Conservation (phyloP, 2,329 filamentous ascomycete genomes). For the Trichothecium sympodiale region DNA sequence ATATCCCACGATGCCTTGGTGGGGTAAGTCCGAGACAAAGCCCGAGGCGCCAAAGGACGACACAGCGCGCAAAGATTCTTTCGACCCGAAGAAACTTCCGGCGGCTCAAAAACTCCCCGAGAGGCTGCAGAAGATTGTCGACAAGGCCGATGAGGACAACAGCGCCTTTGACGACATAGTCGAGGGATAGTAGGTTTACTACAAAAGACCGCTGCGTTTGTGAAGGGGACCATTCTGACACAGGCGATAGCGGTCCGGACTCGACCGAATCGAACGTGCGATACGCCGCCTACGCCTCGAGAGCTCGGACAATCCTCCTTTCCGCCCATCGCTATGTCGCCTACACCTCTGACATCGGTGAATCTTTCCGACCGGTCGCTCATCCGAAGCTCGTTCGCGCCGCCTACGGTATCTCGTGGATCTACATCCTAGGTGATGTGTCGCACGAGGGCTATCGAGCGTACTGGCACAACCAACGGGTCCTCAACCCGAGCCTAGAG, state of each 20-base stretch:
- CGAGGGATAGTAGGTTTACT: slow-evolving; percentile 70
- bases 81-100: slow-evolving; percentile 36
- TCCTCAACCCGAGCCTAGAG: slow-evolving; percentile 56
- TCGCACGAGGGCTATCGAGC: slow-evolving; percentile 90
- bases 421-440: slow-evolving; percentile 85
- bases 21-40: slow-evolving; percentile 20
- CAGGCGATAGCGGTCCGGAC: slow-evolving; percentile 37
- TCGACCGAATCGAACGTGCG: slow-evolving; percentile 77
- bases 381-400: slow-evolving; percentile 71
- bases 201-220: too few species aligned
- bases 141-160: slow-evolving; percentile 51
- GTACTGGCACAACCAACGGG: slow-evolving; percentile 74
- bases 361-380: slow-evolving; percentile 87
- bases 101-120: slow-evolving; percentile 39
- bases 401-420: slow-evolving; percentile 87
- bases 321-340: slow-evolving; percentile 93
- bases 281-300: slow-evolving; percentile 85
- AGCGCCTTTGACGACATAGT: slow-evolving; percentile 68
- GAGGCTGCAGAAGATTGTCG: slow-evolving; percentile 45
- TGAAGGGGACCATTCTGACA: too few species aligned
- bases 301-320: slow-evolving; percentile 75
- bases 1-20: slow-evolving; percentile 30
- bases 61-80: slow-evolving; percentile 15
- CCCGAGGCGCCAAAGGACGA: slow-evolving; percentile 17
- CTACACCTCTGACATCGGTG: slow-evolving; percentile 92